Conservation (phyloP, 2,329 filamentous ascomycete species). For the Talaromyces pinophilus region DNA sequence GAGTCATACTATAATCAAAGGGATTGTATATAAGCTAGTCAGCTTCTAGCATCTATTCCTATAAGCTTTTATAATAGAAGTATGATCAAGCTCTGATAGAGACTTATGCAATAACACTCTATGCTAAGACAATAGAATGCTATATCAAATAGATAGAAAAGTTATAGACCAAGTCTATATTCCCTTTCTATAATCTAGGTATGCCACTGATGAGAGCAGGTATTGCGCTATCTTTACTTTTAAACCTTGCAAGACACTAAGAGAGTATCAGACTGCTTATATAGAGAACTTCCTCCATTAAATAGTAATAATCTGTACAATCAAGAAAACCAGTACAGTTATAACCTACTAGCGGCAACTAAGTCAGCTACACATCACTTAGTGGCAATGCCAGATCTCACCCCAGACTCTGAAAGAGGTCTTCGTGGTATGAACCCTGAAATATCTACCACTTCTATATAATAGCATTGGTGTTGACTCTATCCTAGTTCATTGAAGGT, state of each 20-base stretch:
- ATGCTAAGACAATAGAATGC: slow-evolving; percentile 21
- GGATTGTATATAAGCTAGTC: slow-evolving; percentile 2
- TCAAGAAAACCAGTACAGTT: slow-evolving; percentile 24
- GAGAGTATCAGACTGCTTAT: slow-evolving; percentile 18
- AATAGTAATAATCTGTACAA: slow-evolving; percentile 19
- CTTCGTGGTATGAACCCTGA: slow-evolving; percentile 17
- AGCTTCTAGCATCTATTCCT: slow-evolving; percentile 17
- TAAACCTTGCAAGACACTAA: slow-evolving; percentile 19
- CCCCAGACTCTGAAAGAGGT: slow-evolving; percentile 20
- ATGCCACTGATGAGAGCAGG: slow-evolving; percentile 7
- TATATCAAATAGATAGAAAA: slow-evolving; percentile 22
- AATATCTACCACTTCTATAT: not conserved
- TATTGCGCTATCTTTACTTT: slow-evolving; percentile 21
- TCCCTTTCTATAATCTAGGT: slow-evolving; percentile 8
- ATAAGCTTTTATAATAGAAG: slow-evolving; percentile 22
- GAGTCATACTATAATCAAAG: not conserved
- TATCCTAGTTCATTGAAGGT: slow-evolving; percentile 23
- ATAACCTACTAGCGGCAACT: slow-evolving; percentile 23
- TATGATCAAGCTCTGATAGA: slow-evolving; percentile 22
- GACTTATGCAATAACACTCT: slow-evolving; percentile 19
- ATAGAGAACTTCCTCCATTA: slow-evolving; percentile 25
- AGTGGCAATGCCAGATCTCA: slow-evolving; percentile 9
- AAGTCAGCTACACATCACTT: slow-evolving; percentile 22
- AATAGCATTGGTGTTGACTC: slow-evolving; percentile 3
- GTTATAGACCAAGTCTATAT: slow-evolving; percentile 23